Percentiles rank a stretch among this genome's conserved stretches.
These are phyloP conservation scores for Leccinum griseonigrum DNA, from an alignment of 1,284 basidiomycete genomes.

Conservation along the genomic window DNA sequence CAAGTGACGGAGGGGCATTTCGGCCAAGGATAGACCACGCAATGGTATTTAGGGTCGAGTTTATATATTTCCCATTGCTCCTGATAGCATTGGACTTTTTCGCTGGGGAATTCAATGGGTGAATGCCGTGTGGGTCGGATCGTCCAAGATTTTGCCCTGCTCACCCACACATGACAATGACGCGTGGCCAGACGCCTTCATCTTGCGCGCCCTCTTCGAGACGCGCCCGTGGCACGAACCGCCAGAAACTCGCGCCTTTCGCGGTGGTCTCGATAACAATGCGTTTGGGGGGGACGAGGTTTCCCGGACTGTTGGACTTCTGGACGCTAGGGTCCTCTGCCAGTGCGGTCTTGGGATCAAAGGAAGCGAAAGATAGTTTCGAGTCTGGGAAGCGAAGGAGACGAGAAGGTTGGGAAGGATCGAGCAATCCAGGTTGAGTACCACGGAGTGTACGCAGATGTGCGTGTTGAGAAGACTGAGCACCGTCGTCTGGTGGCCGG, in stretches of 20 bases:
- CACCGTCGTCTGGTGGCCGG: slow-evolving; percentile 5
- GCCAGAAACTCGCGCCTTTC: slow-evolving; percentile 56
- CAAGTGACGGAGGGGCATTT: slow-evolving; percentile 41
- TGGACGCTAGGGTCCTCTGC: slow-evolving; percentile 35
- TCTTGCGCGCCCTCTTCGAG: slow-evolving; percentile 52
- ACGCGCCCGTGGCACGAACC: slow-evolving; percentile 70
- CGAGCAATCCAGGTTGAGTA: slow-evolving; percentile 54
- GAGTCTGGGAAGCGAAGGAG: slow-evolving; percentile 54
- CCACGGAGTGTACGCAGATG: slow-evolving; percentile 22
- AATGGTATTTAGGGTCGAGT: slow-evolving; percentile 66
- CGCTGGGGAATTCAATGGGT: slow-evolving; percentile 34
- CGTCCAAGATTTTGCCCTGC: slow-evolving; percentile 21
- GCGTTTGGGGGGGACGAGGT: slow-evolving; percentile 57
- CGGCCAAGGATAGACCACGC: slow-evolving; percentile 49
- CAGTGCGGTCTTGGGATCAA: slow-evolving; percentile 64
- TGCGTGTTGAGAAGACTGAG: slow-evolving; percentile 9
- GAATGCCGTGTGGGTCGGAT: slow-evolving; percentile 7
- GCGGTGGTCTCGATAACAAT: slow-evolving; percentile 65
- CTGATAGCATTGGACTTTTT: slow-evolving; percentile 51
- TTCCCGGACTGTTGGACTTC: slow-evolving; percentile 44
- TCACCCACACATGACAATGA: slow-evolving; percentile 67
- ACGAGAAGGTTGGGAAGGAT: slow-evolving; percentile 55
- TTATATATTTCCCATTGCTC: slow-evolving; percentile 85
- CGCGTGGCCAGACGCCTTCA: slow-evolving; percentile 68
- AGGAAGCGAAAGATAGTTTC: slow-evolving; percentile 62